These are phyloP conservation scores for Penicillium fimorum DNA, from an alignment of 495 filamentous ascomycete species.

Conservation along the genomic window DNA sequence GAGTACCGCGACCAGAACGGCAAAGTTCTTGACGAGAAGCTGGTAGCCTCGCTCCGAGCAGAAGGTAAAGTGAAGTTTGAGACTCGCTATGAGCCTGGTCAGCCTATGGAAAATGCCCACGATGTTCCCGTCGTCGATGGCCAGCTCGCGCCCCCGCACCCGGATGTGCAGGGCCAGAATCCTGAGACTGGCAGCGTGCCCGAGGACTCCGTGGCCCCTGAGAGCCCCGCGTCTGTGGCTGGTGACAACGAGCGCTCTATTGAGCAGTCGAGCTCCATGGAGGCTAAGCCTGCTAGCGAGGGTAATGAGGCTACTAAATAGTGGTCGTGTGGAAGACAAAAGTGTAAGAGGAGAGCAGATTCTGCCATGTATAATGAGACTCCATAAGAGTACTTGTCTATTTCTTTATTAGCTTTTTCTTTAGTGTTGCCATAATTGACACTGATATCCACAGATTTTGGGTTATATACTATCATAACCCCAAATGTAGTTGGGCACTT, in stretches of 20 bases:
- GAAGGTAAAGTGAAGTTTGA: slow-evolving; percentile 90
- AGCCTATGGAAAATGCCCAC: slow-evolving; percentile 51
- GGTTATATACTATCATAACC: background rate
- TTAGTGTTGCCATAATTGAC: slow-evolving; percentile 9
- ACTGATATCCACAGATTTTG: slow-evolving; percentile 1
- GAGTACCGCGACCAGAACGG: slow-evolving; percentile 96
- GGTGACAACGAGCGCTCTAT: slow-evolving; percentile 61
- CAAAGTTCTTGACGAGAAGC: slow-evolving; percentile 77
- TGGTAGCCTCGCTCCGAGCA: slow-evolving; percentile 73
- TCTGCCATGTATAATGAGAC: slow-evolving; percentile 31
- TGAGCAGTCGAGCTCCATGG: slow-evolving; percentile 51
- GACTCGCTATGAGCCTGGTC: slow-evolving; percentile 89
- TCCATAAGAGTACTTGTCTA: slow-evolving; percentile 17
- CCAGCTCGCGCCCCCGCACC: slow-evolving; percentile 73
- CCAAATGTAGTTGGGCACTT: background rate
- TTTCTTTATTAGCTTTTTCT: slow-evolving; percentile 19
- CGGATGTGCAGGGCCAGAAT: slow-evolving; percentile 73
- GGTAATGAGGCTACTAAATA: slow-evolving; percentile 62
- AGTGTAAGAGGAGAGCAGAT: slow-evolving; percentile 15
- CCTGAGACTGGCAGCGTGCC: slow-evolving; percentile 55
- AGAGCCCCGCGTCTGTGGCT: slow-evolving; percentile 48
- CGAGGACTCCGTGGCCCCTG: slow-evolving; percentile 39
- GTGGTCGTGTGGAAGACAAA: slow-evolving; percentile 18
- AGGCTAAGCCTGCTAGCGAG: slow-evolving; percentile 74
- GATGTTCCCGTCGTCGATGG: slow-evolving; percentile 66